Evolutionary conservation across 805 yeast genomes (phyloP).

Genomic region (Candida arabinofermentans): DNA sequence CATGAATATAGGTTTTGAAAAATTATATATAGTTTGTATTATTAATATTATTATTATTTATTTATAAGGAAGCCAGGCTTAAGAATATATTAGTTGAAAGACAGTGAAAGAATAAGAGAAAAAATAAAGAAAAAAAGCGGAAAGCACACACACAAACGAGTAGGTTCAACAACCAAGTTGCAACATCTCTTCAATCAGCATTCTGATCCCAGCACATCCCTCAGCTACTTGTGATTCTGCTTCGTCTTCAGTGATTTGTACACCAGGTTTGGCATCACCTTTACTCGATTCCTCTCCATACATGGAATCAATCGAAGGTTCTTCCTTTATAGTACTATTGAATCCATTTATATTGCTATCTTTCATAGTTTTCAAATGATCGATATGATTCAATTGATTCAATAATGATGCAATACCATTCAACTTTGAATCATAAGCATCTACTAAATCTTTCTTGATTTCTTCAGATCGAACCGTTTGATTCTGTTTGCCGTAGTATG

Average conservation of each 20-base stretch:
- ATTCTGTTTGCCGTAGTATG: background rate
- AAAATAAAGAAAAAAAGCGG: background rate
- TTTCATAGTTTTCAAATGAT: conserved; percentile 1
- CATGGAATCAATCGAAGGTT: background rate
- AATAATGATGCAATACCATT: conserved; percentile 14
- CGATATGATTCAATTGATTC: conserved; percentile 4
- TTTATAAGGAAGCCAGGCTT: too few species aligned
- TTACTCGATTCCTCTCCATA: background rate
- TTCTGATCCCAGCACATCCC: conserved; percentile 20
- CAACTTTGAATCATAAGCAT: conserved; percentile 14
- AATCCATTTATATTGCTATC: background rate
- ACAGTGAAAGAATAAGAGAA: background rate
- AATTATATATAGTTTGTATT: background rate
- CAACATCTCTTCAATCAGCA: conserved; percentile 12
- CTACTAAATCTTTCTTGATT: conserved; percentile 5
- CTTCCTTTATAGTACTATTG: conserved; percentile 7
- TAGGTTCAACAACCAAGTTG: background rate
- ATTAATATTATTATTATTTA: background rate
- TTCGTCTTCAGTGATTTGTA: conserved; percentile 5
- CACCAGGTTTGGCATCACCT: background rate
- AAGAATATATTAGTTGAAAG: background rate
- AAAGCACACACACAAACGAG: background rate
- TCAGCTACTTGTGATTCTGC: too few species aligned
- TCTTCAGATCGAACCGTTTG: too few species aligned
- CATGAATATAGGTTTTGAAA: background rate